Percentiles rank a stretch among this genome's conserved stretches.
These are phyloP conservation scores for Mycena citricolor DNA, from an alignment of 1,284 basidiomycete species.

Conservation along the genomic window DNA sequence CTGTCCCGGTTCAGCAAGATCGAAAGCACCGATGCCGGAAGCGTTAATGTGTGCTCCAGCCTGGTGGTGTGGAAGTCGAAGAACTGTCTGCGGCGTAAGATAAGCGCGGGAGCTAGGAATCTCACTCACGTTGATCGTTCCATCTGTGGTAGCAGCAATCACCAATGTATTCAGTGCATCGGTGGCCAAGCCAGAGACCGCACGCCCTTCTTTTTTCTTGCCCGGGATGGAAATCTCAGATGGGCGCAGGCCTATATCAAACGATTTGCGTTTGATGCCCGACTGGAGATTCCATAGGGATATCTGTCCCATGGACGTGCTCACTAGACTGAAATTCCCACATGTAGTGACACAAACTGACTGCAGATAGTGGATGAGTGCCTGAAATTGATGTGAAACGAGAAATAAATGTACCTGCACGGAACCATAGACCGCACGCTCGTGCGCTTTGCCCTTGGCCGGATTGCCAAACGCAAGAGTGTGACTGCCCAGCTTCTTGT, in stretches of 20 bases:
- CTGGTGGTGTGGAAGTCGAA: slow-evolving; percentile 92
- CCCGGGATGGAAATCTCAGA: slow-evolving; percentile 46
- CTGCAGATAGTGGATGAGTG: slow-evolving; percentile 1
- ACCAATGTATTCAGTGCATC: slow-evolving; percentile 85
- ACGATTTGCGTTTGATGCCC: slow-evolving; percentile 82
- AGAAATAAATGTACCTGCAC: slow-evolving; percentile 53
- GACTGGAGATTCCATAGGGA: slow-evolving; percentile 97
- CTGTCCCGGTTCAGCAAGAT: slow-evolving; percentile 84
- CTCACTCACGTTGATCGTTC: slow-evolving; percentile 77
- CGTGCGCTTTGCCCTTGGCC: slow-evolving; percentile 49
- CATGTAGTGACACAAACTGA: slow-evolving; percentile 80
- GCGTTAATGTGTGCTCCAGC: slow-evolving; percentile 63
- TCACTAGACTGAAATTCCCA: slow-evolving; percentile 92
- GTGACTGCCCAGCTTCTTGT: slow-evolving; percentile 81
- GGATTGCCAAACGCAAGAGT: slow-evolving; percentile 51
- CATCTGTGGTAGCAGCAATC: slow-evolving; percentile 85
- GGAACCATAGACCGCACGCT: slow-evolving; percentile 45
- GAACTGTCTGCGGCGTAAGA: slow-evolving; percentile 58
- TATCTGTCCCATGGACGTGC: slow-evolving; percentile 78
- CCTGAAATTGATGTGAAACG: slow-evolving; percentile 13
- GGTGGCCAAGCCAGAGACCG: slow-evolving; percentile 80
- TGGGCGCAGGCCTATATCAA: slow-evolving; percentile 65
- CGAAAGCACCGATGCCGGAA: slow-evolving; percentile 72
- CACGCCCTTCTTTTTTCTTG: slow-evolving; percentile 54
- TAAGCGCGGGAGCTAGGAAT: neutral